A percentile compares a stretch with the other conserved stretches of the same genome.
These are phyloP conservation scores for Euphrasia arctica DNA, from an alignment of 305 asterid species.

Conservation along the genomic window DNA sequence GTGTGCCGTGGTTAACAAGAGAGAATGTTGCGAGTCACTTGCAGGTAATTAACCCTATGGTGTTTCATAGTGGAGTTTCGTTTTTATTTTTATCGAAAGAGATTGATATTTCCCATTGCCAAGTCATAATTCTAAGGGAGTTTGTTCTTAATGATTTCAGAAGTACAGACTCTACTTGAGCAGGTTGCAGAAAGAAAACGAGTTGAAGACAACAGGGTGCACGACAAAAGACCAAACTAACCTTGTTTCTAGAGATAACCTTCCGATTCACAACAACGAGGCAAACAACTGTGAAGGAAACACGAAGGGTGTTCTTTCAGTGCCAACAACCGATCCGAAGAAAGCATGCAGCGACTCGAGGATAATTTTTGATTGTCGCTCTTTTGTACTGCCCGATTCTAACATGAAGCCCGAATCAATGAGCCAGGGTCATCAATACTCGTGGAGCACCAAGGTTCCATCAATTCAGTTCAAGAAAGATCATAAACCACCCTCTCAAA, in stretches of 20 bases:
- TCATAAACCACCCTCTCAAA: constrained; percentile 31
- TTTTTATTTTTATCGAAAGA: not conserved
- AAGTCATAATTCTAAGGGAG: constrained; percentile 23
- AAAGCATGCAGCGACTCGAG: constrained; percentile 28
- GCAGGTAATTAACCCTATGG: constrained; percentile 50
- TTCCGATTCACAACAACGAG: constrained; percentile 37
- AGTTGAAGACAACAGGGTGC: constrained; percentile 40
- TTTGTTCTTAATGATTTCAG: constrained; percentile 45
- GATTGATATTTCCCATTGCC: not conserved
- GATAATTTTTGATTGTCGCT: constrained; percentile 20
- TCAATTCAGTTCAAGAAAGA: constrained; percentile 46
- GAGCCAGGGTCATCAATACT: constrained; percentile 29
- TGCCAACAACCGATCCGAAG: constrained; percentile 35
- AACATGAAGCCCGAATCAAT: constrained; percentile 38
- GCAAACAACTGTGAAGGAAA: constrained; percentile 18
- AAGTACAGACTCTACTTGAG: constrained; percentile 89
- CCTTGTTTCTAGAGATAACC: constrained; percentile 30
- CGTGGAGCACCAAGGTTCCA: constrained; percentile 40
- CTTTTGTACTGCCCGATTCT: constrained; percentile 25
- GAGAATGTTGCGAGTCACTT: constrained; percentile 96
- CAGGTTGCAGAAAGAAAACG: constrained; percentile 75
- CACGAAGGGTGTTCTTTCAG: constrained; percentile 28
- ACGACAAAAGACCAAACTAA: constrained; percentile 41
- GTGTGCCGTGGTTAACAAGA: constrained; percentile 85
- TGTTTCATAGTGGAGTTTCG: not conserved